Evolutionary conservation across 2,329 filamentous ascomycete genomes (phyloP).

Genomic region (Endocalyx cinctus): DNA sequence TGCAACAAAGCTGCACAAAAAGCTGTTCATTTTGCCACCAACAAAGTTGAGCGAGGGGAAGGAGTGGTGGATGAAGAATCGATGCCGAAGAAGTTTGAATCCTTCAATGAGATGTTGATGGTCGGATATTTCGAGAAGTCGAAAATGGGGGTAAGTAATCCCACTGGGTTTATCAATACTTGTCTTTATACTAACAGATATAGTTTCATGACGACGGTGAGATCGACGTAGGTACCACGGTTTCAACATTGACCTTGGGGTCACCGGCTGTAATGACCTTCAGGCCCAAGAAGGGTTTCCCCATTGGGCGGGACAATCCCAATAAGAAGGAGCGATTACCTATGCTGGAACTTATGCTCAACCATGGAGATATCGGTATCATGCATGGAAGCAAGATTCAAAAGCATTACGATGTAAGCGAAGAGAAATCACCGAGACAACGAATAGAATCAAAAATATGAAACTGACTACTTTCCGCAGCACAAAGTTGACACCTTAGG

Average conservation of each 20-base stretch:
- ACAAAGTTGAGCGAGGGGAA: slow-evolving; percentile 1
- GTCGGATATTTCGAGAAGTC: slow-evolving; percentile 59
- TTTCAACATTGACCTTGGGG: slow-evolving; percentile 58
- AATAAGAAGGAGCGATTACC: slow-evolving; percentile 13
- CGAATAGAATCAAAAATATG: not conserved
- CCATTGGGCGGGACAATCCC: slow-evolving; percentile 20
- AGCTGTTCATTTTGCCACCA: slow-evolving; percentile 14
- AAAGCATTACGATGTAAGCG: slow-evolving; percentile 48
- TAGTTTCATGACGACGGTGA: slow-evolving; percentile 66
- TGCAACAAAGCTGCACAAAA: slow-evolving; percentile 33
- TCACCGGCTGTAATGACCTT: slow-evolving; percentile 54
- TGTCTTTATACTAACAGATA: too few relatives aligned
- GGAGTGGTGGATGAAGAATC: slow-evolving; percentile 7
- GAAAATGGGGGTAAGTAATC: slow-evolving; percentile 45
- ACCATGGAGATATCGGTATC: slow-evolving; percentile 60
- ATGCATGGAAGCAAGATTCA: slow-evolving; percentile 61
- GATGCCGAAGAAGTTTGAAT: slow-evolving; percentile 24
- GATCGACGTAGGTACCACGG: slow-evolving; percentile 54
- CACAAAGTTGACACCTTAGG: slow-evolving; percentile 10
- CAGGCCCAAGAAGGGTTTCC: slow-evolving; percentile 42
- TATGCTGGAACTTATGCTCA: slow-evolving; percentile 38
- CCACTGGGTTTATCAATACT: not conserved
- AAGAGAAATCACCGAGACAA: not conserved
- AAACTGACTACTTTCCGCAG: slow-evolving; percentile 2
- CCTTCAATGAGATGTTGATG: slow-evolving; percentile 61